Base-by-base conservation (phyloP, 805 yeast species). In the Myxozyma monticola region DNA sequence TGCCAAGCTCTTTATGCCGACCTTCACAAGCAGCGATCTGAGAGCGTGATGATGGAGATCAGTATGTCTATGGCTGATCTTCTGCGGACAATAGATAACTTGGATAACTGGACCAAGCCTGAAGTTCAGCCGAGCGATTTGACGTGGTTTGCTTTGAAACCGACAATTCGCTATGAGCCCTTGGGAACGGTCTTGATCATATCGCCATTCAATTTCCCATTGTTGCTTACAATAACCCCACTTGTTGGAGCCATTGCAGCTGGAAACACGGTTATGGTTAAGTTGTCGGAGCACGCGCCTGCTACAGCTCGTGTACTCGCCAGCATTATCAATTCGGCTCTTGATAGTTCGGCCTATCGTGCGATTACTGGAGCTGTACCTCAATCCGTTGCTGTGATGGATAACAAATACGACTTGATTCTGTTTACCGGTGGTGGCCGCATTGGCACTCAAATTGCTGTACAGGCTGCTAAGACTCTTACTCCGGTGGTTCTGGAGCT, bases 401-500 rank as follows among this genome's bases (percentile, higher is more conserved):
- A 78, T 29, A 79, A 76, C 56, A 82, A 78, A 61, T 87, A 80
- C 62, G 96, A 89, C 69, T 82, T 85, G 68, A 88, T 91, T 53
- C 74, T 89, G 68, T 86, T 84, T 68, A 91, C 98, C 3, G 98
- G 98, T 15, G 82, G 85, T 34, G 76, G 78, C 20, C 65, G 65
- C 20, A 95, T 89, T 24, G 98, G 96, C 18, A 79, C 76, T 30
- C 79, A 87, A 45, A 80, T 91, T 29, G 84, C 91, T 22, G 71
- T 74, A 51, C 85, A 85, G 38, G 96, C 97, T 1, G 93, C 91
- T n/a, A 81, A 86, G 68, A 77, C 79, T 18, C 73, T 90, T 59
- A 88, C 95, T 0, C 97, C 97, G 0, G 77, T 77, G 9, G 69
- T 85, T 7, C 74, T 90, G 54, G 98, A 90, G 69, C 73, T 90